Percentiles rank a stretch among this genome's conserved stretches.
phyloP scores from a whole-genome alignment of 1,284 basidiomycete species.

The Inonotus hispidus region DNA sequence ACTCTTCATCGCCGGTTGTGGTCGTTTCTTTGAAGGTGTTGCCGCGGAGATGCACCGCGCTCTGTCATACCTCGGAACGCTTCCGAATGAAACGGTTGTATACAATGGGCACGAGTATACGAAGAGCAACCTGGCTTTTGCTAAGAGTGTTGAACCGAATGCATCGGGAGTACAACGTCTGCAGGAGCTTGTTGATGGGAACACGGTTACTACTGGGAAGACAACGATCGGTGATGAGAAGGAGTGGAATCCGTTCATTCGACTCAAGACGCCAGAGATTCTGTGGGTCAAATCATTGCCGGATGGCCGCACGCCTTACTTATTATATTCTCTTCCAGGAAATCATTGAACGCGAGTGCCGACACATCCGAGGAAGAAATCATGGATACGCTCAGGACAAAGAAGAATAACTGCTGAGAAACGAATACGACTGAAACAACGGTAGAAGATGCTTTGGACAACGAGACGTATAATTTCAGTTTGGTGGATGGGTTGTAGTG shows the following conservation, averaged over 20 bases:
- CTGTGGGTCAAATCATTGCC: conserved; percentile 38
- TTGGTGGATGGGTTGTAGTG: not conserved
- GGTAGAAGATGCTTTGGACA: not conserved
- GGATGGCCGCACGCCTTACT: not conserved
- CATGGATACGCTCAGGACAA: conserved; percentile 71
- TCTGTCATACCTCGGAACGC: conserved; percentile 66
- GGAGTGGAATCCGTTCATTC: conserved; percentile 83
- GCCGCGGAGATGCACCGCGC: conserved; percentile 82
- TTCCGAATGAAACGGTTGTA: conserved; percentile 80
- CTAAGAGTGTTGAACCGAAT: conserved; percentile 57
- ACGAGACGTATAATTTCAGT: not conserved
- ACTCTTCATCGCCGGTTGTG: conserved; percentile 90
- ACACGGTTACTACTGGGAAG: conserved; percentile 63
- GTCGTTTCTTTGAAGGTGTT: conserved; percentile 95
- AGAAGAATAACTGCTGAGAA: conserved; percentile 80
- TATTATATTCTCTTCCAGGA: conserved; percentile 27
- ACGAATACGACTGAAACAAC: not conserved
- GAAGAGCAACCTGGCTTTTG: conserved; percentile 59
- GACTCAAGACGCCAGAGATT: conserved; percentile 51
- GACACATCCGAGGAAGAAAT: conserved; percentile 47
- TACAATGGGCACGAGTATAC: conserved; percentile 97
- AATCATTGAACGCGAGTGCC: conserved; percentile 41
- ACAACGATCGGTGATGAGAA: conserved; percentile 85
- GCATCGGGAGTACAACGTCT: conserved; percentile 56
- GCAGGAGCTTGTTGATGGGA: conserved; percentile 43